Evolutionary conservation across 805 yeast species (phyloP).

Genomic region (Spathaspora boniae): DNA sequence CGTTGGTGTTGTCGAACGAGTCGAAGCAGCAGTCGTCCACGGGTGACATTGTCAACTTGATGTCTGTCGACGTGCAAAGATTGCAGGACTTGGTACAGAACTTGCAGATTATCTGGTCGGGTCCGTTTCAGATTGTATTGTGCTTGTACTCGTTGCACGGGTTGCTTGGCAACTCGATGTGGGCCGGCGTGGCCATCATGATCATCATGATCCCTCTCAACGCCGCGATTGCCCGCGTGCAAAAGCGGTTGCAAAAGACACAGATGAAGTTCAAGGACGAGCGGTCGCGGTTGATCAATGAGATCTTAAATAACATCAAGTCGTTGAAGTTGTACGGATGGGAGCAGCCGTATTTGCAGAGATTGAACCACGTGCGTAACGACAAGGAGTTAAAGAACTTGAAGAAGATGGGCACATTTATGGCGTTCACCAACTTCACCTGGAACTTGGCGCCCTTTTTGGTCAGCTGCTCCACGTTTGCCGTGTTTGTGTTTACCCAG

Average conservation of each 20-base stretch:
- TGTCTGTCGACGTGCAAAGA: constrained; percentile 92
- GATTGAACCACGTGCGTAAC: constrained; percentile 79
- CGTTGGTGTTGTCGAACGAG: constrained; percentile 67
- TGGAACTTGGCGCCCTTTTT: constrained; percentile 87
- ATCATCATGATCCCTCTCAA: constrained; percentile 77
- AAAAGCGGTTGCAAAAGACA: constrained; percentile 68
- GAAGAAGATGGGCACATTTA: constrained; percentile 66
- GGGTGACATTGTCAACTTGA: constrained; percentile 90
- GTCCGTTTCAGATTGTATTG: constrained; percentile 81
- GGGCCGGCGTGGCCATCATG: constrained; percentile 89
- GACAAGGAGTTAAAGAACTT: constrained; percentile 79
- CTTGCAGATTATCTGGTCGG: constrained; percentile 83
- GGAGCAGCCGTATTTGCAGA: constrained; percentile 82
- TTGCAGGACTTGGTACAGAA: constrained; percentile 78
- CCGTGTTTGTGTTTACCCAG: constrained; percentile 60
- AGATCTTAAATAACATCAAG: constrained; percentile 86
- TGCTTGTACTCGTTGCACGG: constrained; percentile 73
- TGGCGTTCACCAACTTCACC: constrained; percentile 68
- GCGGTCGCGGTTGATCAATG: constrained; percentile 85
- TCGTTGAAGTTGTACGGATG: constrained; percentile 92
- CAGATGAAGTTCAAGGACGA: constrained; percentile 92
- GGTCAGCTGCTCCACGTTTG: constrained; percentile 89
- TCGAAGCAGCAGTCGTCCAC: constrained; percentile 69
- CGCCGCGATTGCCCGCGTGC: constrained; percentile 61
- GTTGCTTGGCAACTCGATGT: constrained; percentile 84